Percentiles rank a stretch among this genome's conserved stretches.
phyloP scores from a whole-genome alignment of 345 rosid species.

The Acer negundo region DNA sequence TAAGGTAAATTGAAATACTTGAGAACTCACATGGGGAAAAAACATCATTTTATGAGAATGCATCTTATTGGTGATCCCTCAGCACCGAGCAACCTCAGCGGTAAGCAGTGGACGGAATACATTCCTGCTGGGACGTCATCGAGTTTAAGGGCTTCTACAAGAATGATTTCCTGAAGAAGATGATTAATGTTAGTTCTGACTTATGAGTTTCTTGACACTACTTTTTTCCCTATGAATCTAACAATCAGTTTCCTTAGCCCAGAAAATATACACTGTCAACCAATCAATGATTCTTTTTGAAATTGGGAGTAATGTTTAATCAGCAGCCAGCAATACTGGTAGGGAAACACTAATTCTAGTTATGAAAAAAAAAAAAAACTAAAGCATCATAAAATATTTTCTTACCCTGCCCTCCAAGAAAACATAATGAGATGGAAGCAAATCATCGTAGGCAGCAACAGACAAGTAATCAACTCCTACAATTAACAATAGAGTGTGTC shows the following conservation, averaged over 20 bases:
- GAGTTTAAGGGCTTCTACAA: constrained; percentile 70
- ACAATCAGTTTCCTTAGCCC: background rate
- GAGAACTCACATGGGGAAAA: background rate
- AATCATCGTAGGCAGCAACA: constrained; percentile 32
- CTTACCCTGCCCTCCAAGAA: constrained; percentile 40
- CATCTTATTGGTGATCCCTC: constrained; percentile 80
- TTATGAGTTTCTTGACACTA: background rate
- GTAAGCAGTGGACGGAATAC: constrained; percentile 72
- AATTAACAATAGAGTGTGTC: constrained; percentile 7
- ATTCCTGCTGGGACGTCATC: constrained; percentile 59
- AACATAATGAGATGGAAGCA: constrained; percentile 30
- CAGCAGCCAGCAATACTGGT: background rate
- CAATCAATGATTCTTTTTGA: background rate
- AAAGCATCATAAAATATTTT: background rate
- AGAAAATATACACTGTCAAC: background rate
- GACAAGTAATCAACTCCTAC: constrained; percentile 56
- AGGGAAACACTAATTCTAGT: background rate
- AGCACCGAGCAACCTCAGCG: constrained; percentile 62
- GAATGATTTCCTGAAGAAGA: constrained; percentile 53
- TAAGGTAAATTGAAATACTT: background rate
- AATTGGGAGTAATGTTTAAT: background rate
- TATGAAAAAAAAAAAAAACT: background rate
- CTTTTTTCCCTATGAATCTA: background rate
- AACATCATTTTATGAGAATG: constrained; percentile 62
- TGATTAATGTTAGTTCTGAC: background rate